Evolutionary conservation across 495 filamentous ascomycete genomes (phyloP), one percentile per base, ranked within the genome.

Genomic region (Hypoxylon fragiforme): DNA sequence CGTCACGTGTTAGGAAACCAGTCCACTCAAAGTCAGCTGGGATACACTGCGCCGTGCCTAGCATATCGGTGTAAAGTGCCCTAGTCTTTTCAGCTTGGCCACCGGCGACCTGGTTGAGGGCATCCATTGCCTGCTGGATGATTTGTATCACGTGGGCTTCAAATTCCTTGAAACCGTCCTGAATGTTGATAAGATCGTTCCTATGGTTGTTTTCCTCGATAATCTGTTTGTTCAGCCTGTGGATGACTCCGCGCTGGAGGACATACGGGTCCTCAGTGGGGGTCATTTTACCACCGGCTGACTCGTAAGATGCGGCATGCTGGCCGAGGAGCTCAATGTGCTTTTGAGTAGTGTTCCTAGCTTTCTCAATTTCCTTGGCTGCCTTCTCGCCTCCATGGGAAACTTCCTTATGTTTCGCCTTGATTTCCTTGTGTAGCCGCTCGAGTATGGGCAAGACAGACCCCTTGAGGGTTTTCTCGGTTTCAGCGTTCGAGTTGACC

Each of bases 1-100:
- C 77, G 64, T 86, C 87, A 59, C 89, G 83, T 36, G 77, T 68
- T 24, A 85, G 62, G 72, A 98, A 98, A 54, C 84, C 84, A 41
- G 87, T 81, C 90, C 91, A 98, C 71, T 98, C 94, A 47, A 95
- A 94, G 59, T 96, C 88, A n/a, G 81, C 80, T 1, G 91, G 88
- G 41, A 97, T 83, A n/a, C 77, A 75, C 70, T 95, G 88, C 1
- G 85, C 77, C n/a, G 80, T 82, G 46, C 77, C 77, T 36, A 94
- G 78, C 69, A 97, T 92, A 65, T 97, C 90, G 52, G 77, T 78
- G 68, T 95, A 94, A 67, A 97, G 83, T 12, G 79, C 73, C 48
- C 85, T 88, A 15, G 85, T 84, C 62, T 85, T 85, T 54, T 96
- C 90, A n/a, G 85, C 78, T 66, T 96, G 91, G 30, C 85, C 84